phyloP scores from a whole-genome alignment of 2,329 filamentous ascomycete genomes.

The Xylaria hypoxylon region DNA sequence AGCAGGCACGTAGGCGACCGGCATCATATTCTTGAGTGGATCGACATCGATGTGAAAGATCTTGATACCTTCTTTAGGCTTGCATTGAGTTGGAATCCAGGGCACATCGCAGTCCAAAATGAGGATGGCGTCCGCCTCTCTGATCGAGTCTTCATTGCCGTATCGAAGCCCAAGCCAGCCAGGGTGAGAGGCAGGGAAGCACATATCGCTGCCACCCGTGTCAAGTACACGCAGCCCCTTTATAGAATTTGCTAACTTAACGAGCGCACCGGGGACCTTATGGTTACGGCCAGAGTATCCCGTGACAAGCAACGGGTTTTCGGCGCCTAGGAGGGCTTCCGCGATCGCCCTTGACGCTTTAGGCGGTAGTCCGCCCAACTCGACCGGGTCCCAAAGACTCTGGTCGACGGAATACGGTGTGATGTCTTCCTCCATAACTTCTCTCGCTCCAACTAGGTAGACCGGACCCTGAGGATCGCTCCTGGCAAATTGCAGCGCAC shows the following conservation, averaged over 20 bases:
- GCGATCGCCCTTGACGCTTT: slow-evolving; percentile 69
- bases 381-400: slow-evolving; percentile 76
- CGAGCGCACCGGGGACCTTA: slow-evolving; percentile 68
- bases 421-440: slow-evolving; percentile 89
- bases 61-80: slow-evolving; percentile 63
- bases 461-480: slow-evolving; percentile 83
- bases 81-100: slow-evolving; percentile 85
- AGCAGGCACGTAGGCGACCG: slow-evolving; percentile 77
- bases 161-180: slow-evolving; percentile 78
- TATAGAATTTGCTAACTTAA: slow-evolving; percentile 74
- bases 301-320: slow-evolving; percentile 75
- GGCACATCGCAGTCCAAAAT: slow-evolving; percentile 92
- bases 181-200: slow-evolving; percentile 78
- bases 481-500: slow-evolving; percentile 83
- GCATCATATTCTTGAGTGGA: slow-evolving; percentile 77
- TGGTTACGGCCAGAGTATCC: slow-evolving; percentile 80
- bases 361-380: slow-evolving; percentile 69
- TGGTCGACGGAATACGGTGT: slow-evolving; percentile 77
- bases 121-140: slow-evolving; percentile 83
- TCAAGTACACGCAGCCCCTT: slow-evolving; percentile 79
- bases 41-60: slow-evolving; percentile 75
- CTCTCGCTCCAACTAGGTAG: slow-evolving; percentile 81
- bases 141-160: slow-evolving; percentile 78
- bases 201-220: slow-evolving; percentile 83
- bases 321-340: slow-evolving; percentile 70